Conservation (phyloP, 257 asterid species). For the Plantago elongata region DNA sequence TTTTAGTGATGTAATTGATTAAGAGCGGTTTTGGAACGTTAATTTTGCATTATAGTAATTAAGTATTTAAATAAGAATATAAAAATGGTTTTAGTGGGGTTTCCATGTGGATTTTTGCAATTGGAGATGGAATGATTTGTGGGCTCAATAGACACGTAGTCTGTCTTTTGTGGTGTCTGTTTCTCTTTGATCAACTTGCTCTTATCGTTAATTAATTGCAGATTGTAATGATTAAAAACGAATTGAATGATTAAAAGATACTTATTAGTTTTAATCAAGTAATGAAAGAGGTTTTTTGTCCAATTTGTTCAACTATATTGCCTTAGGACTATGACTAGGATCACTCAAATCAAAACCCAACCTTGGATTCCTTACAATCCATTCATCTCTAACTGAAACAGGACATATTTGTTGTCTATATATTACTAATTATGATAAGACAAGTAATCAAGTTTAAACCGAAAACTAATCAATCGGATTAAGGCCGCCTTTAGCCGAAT, state of each 20-base stretch:
- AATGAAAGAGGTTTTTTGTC: constrained; percentile 36
- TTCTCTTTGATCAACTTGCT: constrained; percentile 25
- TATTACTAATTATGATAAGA: too few relatives aligned
- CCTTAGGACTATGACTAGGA: constrained; percentile 18
- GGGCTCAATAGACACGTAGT: constrained; percentile 31
- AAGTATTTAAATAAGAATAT: constrained; percentile 19
- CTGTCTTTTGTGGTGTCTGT: constrained; percentile 45
- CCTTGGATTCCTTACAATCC: constrained; percentile 45
- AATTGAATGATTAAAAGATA: background rate
- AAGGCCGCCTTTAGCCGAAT: too few relatives aligned
- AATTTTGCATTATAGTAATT: constrained; percentile 17
- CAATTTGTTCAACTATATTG: constrained; percentile 26
- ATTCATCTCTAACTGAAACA: constrained; percentile 16
- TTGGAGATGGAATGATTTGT: constrained; percentile 52
- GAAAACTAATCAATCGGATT: too few relatives aligned
- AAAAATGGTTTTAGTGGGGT: constrained; percentile 28
- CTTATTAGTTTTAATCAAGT: background rate
- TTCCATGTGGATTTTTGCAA: constrained; percentile 35
- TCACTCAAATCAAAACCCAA: constrained; percentile 22
- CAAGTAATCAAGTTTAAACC: too few relatives aligned
- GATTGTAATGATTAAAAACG: constrained; percentile 15
- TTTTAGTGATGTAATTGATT: constrained; percentile 17
- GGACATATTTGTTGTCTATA: constrained; percentile 26
- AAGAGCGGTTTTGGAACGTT: constrained; percentile 44
- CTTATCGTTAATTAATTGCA: constrained; percentile 17